Evolutionary conservation across 495 filamentous ascomycete species (phyloP).

Genomic region (Talaromyces liani): DNA sequence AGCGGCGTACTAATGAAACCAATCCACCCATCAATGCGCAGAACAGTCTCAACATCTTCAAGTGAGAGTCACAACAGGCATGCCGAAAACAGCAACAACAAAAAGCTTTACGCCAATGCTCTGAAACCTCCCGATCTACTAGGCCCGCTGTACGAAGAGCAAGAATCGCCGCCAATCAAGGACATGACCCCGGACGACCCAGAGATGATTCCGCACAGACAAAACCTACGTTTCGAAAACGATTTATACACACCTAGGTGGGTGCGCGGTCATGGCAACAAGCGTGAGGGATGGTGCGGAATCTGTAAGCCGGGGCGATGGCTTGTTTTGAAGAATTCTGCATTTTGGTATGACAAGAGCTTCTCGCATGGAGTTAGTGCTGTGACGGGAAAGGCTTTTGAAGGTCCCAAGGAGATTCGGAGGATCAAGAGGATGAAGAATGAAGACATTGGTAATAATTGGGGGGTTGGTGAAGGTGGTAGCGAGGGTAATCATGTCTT

Average conservation of each 20-base stretch:
- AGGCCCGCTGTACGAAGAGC: slow-evolving; percentile 59
- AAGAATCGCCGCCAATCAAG: slow-evolving; percentile 58
- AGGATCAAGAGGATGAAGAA: slow-evolving; percentile 60
- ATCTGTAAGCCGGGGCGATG: slow-evolving; percentile 76
- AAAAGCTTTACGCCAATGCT: not conserved
- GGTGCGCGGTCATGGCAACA: slow-evolving; percentile 74
- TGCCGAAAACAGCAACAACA: not conserved
- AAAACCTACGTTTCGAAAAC: slow-evolving; percentile 68
- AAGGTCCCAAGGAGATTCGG: slow-evolving; percentile 62
- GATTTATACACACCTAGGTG: slow-evolving; percentile 73
- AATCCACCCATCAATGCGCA: not conserved
- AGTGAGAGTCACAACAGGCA: not conserved
- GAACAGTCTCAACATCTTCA: not conserved
- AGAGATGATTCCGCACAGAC: slow-evolving; percentile 62
- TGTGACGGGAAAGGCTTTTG: slow-evolving; percentile 64
- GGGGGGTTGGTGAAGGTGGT: not conserved
- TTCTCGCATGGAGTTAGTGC: slow-evolving; percentile 78
- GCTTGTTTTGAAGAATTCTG: slow-evolving; percentile 76
- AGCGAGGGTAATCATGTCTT: not conserved
- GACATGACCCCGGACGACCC: slow-evolving; percentile 70
- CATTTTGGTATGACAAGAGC: slow-evolving; percentile 81
- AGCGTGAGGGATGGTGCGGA: slow-evolving; percentile 78
- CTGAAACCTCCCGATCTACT: slow-evolving; percentile 68
- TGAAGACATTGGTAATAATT: slow-evolving; percentile 43
- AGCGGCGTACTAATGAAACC: not conserved